Conservation (phyloP, 2,329 filamentous ascomycete genomes). For the Aureobasidium sp. region DNA sequence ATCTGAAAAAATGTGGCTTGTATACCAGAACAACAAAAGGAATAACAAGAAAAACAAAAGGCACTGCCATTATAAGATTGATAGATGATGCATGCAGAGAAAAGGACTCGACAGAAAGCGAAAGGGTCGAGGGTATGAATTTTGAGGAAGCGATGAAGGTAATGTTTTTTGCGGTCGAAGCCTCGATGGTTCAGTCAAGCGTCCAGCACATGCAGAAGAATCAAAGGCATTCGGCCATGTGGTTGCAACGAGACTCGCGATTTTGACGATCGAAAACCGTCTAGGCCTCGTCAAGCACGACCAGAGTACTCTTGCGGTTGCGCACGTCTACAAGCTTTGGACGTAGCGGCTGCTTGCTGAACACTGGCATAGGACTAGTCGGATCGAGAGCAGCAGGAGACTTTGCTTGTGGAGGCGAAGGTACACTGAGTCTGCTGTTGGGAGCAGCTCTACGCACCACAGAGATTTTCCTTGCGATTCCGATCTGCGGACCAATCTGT, state of each 20-base stretch:
- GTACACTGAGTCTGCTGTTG: background rate
- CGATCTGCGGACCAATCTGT: slow-evolving; percentile 16
- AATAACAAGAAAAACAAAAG: background rate
- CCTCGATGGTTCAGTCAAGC: background rate
- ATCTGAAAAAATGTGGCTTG: background rate
- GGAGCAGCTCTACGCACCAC: slow-evolving; percentile 13
- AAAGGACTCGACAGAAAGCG: background rate
- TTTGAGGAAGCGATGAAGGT: background rate
- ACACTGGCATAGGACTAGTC: slow-evolving; percentile 13
- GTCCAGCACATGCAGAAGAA: background rate
- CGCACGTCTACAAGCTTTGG: slow-evolving; percentile 25
- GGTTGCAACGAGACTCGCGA: background rate
- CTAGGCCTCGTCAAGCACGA: slow-evolving; percentile 20
- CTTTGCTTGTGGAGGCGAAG: background rate
- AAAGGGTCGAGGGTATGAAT: background rate
- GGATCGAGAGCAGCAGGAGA: background rate
- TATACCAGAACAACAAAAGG: background rate
- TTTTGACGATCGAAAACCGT: no score
- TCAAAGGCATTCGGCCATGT: background rate
- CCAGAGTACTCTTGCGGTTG: slow-evolving; percentile 25
- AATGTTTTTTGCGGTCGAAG: background rate
- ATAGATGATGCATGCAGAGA: background rate
- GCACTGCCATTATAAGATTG: slow-evolving; percentile 4
- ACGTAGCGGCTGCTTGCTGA: slow-evolving; percentile 21
- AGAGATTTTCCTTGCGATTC: slow-evolving; percentile 23